Conservation (phyloP, 345 rosid species). For the Eucalyptus cloeziana region DNA sequence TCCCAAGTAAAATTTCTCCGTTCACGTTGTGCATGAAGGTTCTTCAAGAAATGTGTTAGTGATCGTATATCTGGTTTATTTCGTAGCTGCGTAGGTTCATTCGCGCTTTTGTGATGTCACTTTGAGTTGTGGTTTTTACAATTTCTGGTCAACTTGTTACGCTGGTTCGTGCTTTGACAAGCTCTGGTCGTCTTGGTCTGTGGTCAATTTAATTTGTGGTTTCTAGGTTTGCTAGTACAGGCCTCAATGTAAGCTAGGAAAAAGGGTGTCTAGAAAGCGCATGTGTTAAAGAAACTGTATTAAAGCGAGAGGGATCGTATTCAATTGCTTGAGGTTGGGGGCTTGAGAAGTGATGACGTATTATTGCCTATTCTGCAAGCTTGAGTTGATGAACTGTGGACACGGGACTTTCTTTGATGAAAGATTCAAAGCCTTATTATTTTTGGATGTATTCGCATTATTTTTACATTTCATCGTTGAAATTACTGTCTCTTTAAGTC, state of each 20-base stretch:
- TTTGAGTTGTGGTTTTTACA: background rate
- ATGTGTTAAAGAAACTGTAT: background rate
- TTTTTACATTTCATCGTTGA: background rate
- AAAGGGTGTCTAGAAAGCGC: background rate
- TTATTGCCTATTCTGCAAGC: background rate
- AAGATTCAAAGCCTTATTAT: background rate
- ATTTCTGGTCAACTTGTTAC: background rate
- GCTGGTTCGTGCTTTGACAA: background rate
- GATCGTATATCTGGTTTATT: background rate
- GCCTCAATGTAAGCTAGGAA: background rate
- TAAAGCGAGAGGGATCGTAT: background rate
- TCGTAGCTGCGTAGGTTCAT: background rate
- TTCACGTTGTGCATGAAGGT: background rate
- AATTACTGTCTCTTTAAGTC: background rate
- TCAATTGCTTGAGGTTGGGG: background rate
- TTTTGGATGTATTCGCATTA: background rate
- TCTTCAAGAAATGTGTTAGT: background rate
- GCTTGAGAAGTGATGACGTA: background rate
- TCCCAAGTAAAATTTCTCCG: background rate
- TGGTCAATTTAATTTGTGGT: background rate
- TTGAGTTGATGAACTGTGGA: background rate
- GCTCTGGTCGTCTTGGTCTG: background rate
- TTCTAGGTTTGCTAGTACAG: background rate
- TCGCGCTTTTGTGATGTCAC: background rate
- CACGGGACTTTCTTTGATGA: background rate